Evolutionary conservation across 1,139 yeast genomes (phyloP).

Genomic region (Candida tetrigidarum): DNA sequence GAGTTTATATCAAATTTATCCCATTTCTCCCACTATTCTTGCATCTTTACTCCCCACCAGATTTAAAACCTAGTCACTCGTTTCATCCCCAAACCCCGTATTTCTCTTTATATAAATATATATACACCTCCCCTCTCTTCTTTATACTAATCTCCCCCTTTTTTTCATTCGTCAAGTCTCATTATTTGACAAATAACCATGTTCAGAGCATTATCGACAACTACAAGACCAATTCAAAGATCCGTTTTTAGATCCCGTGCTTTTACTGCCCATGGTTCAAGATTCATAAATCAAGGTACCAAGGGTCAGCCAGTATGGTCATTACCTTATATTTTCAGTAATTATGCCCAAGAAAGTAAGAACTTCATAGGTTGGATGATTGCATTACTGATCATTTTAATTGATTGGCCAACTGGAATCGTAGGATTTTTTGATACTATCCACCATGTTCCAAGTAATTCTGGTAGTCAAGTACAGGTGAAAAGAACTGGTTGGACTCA

Average conservation of each 20-base stretch:
- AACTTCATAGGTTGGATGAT: not conserved
- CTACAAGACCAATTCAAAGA: not conserved
- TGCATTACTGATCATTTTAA: not conserved
- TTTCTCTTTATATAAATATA: not conserved
- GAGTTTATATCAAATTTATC: too few species aligned
- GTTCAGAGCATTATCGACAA: not conserved
- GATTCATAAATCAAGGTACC: too few species aligned
- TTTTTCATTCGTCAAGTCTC: not conserved
- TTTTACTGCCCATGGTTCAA: not conserved
- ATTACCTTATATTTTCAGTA: not conserved
- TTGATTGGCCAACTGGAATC: not conserved
- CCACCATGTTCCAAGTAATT: not conserved
- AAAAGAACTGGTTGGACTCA: not conserved
- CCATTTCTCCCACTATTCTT: too few species aligned
- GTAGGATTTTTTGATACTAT: not conserved
- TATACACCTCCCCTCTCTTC: not conserved
- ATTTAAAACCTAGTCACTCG: too few species aligned
- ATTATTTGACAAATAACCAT: not conserved
- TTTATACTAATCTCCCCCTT: not conserved
- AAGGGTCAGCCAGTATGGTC: not conserved
- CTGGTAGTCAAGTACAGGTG: not conserved
- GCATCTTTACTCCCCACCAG: too few species aligned
- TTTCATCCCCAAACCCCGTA: not conserved
- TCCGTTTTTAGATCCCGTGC: too few species aligned
- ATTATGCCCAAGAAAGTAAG: not conserved